Conservation (phyloP, 1,284 basidiomycete species). For the Exobasidium rhododendri region DNA sequence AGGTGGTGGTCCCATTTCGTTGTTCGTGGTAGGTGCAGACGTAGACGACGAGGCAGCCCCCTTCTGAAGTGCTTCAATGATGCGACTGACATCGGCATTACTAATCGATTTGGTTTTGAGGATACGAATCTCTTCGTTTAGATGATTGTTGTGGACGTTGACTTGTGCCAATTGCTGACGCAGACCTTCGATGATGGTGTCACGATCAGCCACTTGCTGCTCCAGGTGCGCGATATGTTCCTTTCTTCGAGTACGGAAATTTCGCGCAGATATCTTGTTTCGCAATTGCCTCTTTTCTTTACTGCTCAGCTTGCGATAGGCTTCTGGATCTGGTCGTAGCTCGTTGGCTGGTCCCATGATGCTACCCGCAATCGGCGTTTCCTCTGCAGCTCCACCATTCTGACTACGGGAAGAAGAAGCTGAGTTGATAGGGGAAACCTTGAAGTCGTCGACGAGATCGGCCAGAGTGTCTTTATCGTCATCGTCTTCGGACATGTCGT, state of each 20-base stretch:
- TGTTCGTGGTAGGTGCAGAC: neutral
- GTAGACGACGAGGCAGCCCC: conserved; percentile 9
- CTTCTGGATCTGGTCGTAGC: conserved; percentile 60
- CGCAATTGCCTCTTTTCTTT: conserved; percentile 95
- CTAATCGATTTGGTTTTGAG: conserved; percentile 65
- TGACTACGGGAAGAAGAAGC: neutral
- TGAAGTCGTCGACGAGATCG: conserved; percentile 22
- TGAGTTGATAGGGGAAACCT: conserved; percentile 4
- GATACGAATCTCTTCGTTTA: conserved; percentile 58
- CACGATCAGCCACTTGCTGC: conserved; percentile 86
- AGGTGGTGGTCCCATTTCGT: conserved; percentile 9
- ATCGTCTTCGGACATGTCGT: conserved; percentile 30
- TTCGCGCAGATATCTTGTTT: conserved; percentile 94
- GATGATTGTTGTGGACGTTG: conserved; percentile 75
- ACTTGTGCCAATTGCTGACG: conserved; percentile 76
- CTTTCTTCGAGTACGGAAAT: conserved; percentile 89
- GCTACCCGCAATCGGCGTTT: conserved; percentile 21
- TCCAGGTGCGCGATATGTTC: conserved; percentile 92
- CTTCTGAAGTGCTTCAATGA: conserved; percentile 72
- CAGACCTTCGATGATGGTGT: conserved; percentile 82
- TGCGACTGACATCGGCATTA: conserved; percentile 40
- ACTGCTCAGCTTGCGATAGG: conserved; percentile 88
- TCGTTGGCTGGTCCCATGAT: conserved; percentile 32
- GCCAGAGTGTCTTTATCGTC: conserved; percentile 19
- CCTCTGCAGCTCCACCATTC: neutral